These are phyloP conservation scores for Phoenix roebelenii DNA, from an alignment of 176 grass and related monocot species.

Conservation along the genomic window DNA sequence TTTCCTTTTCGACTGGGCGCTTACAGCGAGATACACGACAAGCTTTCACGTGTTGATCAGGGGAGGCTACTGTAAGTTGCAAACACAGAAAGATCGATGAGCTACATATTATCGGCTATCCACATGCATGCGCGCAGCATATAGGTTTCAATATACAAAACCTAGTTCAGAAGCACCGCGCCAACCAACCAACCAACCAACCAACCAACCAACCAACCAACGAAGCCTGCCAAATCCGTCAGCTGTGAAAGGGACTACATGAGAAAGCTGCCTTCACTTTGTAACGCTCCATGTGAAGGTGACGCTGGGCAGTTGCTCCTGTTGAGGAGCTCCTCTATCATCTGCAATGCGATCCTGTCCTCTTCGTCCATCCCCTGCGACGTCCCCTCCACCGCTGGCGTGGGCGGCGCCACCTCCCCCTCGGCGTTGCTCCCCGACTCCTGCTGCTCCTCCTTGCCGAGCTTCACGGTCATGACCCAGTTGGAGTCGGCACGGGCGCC, in stretches of 20 bases:
- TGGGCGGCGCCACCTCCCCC: not conserved
- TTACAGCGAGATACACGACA: no score
- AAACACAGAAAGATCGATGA: no score
- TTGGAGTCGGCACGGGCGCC: constrained; percentile 80
- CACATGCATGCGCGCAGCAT: no score
- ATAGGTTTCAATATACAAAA: no score
- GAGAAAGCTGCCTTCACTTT: constrained; percentile 21
- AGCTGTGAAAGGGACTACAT: constrained; percentile 1
- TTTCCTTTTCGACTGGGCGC: no score
- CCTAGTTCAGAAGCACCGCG: no score
- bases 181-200: no score
- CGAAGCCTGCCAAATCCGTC: no score
- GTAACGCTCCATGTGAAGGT: constrained; percentile 26
- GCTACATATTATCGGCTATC: no score
- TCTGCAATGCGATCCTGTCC: constrained; percentile 84
- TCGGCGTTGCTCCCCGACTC: not conserved
- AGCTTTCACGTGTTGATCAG: no score
- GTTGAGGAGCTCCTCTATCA: constrained; percentile 96
- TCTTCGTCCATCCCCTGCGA: constrained; percentile 48
- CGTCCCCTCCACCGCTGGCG: constrained; percentile 12
- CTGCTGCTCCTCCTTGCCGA: constrained; percentile 35
- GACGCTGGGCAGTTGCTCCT: constrained; percentile 38
- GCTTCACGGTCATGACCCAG: constrained; percentile 98
- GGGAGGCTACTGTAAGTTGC: no score
- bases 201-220: no score